These are phyloP conservation scores for Chrysoporthe cubensis DNA, from an alignment of 2,329 filamentous ascomycete species.

Conservation along the genomic window DNA sequence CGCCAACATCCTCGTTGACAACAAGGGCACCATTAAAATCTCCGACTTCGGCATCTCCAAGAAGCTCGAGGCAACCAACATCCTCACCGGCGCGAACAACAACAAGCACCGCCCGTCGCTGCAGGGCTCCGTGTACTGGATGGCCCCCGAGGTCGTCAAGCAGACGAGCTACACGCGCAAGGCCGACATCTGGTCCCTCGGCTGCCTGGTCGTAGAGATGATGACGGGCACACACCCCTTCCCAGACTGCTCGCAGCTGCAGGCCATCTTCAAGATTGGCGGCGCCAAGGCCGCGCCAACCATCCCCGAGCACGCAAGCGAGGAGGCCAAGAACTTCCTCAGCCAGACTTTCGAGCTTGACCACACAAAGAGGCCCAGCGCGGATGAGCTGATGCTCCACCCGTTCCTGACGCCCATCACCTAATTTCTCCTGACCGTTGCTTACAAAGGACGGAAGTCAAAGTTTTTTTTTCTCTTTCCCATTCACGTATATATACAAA, in stretches of 20 bases:
- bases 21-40: slow-evolving; percentile 98
- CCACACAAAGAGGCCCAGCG: slow-evolving; percentile 87
- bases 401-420: slow-evolving; percentile 78
- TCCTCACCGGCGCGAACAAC: slow-evolving; percentile 71
- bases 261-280: slow-evolving; percentile 98
- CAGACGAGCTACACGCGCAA: slow-evolving; percentile 98
- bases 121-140: slow-evolving; percentile 98
- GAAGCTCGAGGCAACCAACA: slow-evolving; percentile 89
- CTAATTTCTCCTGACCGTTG: slow-evolving; percentile 37
- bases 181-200: slow-evolving; percentile 97
- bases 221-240: slow-evolving; percentile 97
- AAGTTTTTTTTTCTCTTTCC: not conserved
- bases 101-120: slow-evolving; percentile 76
- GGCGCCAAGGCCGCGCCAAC: slow-evolving; percentile 85
- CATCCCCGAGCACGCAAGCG: slow-evolving; percentile 83
- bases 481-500: slow-evolving; percentile 23
- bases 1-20: slow-evolving; percentile 97
- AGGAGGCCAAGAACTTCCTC: slow-evolving; percentile 83
- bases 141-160: slow-evolving; percentile 98
- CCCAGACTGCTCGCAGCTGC: slow-evolving; percentile 94
- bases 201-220: slow-evolving; percentile 98
- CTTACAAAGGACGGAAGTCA: not conserved
- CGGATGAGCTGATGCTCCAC: slow-evolving; percentile 85
- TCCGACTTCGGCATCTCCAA: slow-evolving; percentile 99
- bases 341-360: slow-evolving; percentile 93